These are phyloP conservation scores for Moricandia arvensis DNA, from an alignment of 345 rosid genomes.

Conservation along the genomic window DNA sequence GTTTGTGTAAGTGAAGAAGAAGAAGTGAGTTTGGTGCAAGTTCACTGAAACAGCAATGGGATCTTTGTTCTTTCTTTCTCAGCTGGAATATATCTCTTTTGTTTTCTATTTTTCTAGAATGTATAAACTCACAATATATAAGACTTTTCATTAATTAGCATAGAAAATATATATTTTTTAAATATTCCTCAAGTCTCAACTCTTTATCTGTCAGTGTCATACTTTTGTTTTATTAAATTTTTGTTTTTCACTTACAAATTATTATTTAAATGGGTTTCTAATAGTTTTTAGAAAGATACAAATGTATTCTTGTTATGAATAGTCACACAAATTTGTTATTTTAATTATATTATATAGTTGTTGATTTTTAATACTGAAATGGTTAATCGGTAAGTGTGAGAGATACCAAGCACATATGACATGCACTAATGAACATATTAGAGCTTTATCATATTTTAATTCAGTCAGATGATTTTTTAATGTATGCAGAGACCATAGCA, in stretches of 20 bases:
- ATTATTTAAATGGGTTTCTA: not conserved
- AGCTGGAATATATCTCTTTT: slow-evolving; percentile 28
- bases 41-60: slow-evolving; percentile 14
- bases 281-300: not conserved
- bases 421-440: slow-evolving; percentile 17
- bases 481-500: not conserved
- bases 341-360: not conserved
- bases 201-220: slow-evolving; percentile 1
- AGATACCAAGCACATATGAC: not conserved
- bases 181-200: not conserved
- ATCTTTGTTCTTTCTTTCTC: slow-evolving; percentile 14
- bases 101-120: not conserved
- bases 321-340: not conserved
- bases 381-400: not conserved
- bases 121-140: not conserved
- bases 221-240: not conserved
- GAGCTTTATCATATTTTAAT: slow-evolving; percentile 5
- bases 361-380: not conserved
- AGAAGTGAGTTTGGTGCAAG: slow-evolving; percentile 36
- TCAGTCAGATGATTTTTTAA: slow-evolving; percentile 12
- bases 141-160: not conserved
- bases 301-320: not conserved
- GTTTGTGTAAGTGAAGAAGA: not conserved
- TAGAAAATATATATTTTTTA: not conserved
- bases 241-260: not conserved